Evolutionary conservation across 768 basidiomycete species (phyloP), one percentile per base, ranked within the genome.

Genomic region (Tylopilus cervinicoccineus): DNA sequence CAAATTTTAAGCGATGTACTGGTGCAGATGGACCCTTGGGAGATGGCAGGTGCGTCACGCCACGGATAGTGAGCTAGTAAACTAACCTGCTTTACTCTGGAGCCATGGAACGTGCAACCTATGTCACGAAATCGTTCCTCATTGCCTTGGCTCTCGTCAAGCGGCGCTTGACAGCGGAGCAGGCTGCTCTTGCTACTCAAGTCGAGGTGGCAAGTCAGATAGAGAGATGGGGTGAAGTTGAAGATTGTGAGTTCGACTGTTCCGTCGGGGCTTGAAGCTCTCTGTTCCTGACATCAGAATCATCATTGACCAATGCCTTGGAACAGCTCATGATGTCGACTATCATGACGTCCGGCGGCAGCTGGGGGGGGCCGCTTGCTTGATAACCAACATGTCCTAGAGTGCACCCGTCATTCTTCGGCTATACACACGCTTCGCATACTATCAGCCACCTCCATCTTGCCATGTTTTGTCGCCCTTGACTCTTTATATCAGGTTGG

Each of bases 201-300:
- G 94, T 95, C 8, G 96, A 99, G 70, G 95, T 99, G 0, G 76
- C 84, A 53, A 94, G 92, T 64, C 95, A 98, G 71, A 97, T 97
- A 51, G 83, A 94, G 67, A 78, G 84, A 41, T 99, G 96, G 96
- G 96, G 96, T n/a, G 95, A 98, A 70, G 96, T 99, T 0, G 96
- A 98, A 73, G 96, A 98, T 66, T 91, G 95, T 98, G 61, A 75
- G 96, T 76, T 26, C 38, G 19, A 17, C 24, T 6, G 22, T 43
- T 13, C 43, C 28, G 34, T 37, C 28, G 49, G 45, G 42, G 36
- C 38, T 42, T 47, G 28, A 43, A 61, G 38, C 22, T 46, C n/a
- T 37, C 9, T 33, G 29, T 17, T 37, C 24, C 36, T 36, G 17
- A 14, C 7, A 28, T 39, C 17, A 13, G 40, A 36, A 20, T 42